These are phyloP conservation scores for Novymonas esmeraldas DNA, from an alignment of 208 protist genomes.

Conservation along the genomic window DNA sequence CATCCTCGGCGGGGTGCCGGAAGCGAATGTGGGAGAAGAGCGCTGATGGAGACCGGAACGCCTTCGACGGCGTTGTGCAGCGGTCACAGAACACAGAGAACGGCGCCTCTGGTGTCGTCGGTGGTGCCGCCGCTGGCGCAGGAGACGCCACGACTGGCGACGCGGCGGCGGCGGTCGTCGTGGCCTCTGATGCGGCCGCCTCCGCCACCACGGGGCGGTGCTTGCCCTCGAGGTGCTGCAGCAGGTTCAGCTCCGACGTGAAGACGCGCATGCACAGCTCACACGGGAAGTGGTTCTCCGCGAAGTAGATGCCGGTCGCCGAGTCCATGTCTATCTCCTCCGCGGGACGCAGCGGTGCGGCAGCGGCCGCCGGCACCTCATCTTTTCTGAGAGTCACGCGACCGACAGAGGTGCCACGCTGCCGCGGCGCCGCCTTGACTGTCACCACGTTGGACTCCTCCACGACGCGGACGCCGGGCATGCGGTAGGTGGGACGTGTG, in stretches of 20 bases:
- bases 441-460: constrained; percentile 7
- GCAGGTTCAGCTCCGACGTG: constrained; percentile 58
- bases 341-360: neutral
- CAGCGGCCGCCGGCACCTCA: neutral
- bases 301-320: neutral
- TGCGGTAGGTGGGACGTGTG: no score
- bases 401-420: neutral
- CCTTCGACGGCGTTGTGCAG: constrained; percentile 38
- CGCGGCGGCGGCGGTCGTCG: neutral
- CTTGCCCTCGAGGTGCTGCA: constrained; percentile 73
- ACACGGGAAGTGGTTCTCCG: constrained; percentile 70
- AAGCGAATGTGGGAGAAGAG: constrained; percentile 88
- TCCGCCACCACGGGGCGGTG: constrained; percentile 21
- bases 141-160: neutral
- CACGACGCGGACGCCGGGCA: constrained; percentile 13
- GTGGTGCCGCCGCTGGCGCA: neutral
- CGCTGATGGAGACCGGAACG: constrained; percentile 79
- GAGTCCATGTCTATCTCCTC: neutral
- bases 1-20: constrained; percentile 78
- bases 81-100: constrained; percentile 68
- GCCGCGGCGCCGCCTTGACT: neutral
- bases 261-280: constrained; percentile 78
- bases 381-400: neutral
- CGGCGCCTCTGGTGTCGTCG: neutral
- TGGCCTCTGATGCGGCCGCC: neutral